Conservation (phyloP, 768 basidiomycete species). For the Chalciporus pseudorubinellus region DNA sequence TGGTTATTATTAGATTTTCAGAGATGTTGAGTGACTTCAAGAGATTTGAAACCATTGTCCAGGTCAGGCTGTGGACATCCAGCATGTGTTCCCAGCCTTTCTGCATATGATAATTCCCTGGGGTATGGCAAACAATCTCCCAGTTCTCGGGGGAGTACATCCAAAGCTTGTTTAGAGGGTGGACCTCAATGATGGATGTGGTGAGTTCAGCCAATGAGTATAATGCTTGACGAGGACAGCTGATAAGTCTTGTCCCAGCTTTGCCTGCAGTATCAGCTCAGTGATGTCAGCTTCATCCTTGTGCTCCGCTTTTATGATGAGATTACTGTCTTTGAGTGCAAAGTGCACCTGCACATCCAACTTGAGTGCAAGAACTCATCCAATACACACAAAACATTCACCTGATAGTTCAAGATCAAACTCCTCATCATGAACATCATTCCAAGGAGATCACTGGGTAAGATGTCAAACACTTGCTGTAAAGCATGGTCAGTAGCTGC, state of each 20-base stretch:
- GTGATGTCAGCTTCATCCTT: constrained; percentile 1
- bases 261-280: constrained; percentile 14
- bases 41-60: constrained; percentile 14
- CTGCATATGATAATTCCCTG: neutral
- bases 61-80: constrained; percentile 20
- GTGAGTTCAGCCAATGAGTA: constrained; percentile 23
- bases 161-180: constrained; percentile 14
- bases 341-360: constrained; percentile 21
- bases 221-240: constrained; percentile 8
- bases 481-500: neutral
- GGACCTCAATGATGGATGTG: constrained; percentile 16
- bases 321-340: neutral
- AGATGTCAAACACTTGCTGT: constrained; percentile 32
- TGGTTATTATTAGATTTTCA: constrained; percentile 11
- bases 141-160: constrained; percentile 10
- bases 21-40: constrained; percentile 9
- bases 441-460: constrained; percentile 34
- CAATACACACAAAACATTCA: too few species aligned
- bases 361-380: constrained; percentile 16
- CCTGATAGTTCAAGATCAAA: neutral
- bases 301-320: constrained; percentile 11
- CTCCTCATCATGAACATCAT: constrained; percentile 35
- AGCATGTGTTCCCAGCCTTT: constrained; percentile 5
- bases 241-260: constrained; percentile 19
- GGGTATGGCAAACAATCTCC: constrained; percentile 6